Evolutionary conservation across 1,284 basidiomycete genomes (phyloP).

Genomic region (Thecaphora thlaspeos): DNA sequence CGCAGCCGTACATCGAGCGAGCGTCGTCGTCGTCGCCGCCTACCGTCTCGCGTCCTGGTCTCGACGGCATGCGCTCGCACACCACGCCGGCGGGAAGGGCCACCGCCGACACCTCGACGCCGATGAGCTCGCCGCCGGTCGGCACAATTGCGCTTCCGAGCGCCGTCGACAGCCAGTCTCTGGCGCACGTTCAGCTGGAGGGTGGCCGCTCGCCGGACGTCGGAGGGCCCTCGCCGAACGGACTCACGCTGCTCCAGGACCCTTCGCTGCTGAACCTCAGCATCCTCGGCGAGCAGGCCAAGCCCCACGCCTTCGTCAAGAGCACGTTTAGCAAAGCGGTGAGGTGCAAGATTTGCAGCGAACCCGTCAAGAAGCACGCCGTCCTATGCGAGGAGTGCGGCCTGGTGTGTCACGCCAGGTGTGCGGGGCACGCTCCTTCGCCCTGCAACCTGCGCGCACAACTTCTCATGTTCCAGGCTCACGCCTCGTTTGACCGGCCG

Average conservation of each 20-base stretch:
- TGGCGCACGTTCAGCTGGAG: too few species aligned
- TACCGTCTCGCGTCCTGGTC: neutral
- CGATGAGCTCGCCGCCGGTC: too few species aligned
- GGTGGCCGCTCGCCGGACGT: constrained; percentile 1
- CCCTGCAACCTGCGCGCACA: constrained; percentile 78
- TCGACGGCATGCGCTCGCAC: neutral
- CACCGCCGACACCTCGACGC: too few species aligned
- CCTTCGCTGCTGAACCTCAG: constrained; percentile 35
- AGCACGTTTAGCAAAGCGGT: constrained; percentile 90
- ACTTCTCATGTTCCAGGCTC: constrained; percentile 44
- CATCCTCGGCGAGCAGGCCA: constrained; percentile 26
- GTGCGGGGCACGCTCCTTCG: constrained; percentile 70
- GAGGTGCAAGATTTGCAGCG: constrained; percentile 77
- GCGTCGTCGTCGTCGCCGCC: constrained; percentile 28
- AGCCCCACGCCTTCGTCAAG: constrained; percentile 76
- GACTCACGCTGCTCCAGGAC: constrained; percentile 18
- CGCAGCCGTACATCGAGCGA: constrained; percentile 29
- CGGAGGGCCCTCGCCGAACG: constrained; percentile 3
- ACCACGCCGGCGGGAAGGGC: neutral
- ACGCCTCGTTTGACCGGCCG: constrained; percentile 29
- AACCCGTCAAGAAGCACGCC: constrained; percentile 78
- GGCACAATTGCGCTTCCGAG: too few species aligned
- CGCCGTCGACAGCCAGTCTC: too few species aligned
- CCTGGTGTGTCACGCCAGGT: constrained; percentile 80
- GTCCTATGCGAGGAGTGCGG: constrained; percentile 86